These are phyloP conservation scores for Kregervanrija pseudodelftensis DNA, from an alignment of 805 yeast species.

Conservation along the genomic window DNA sequence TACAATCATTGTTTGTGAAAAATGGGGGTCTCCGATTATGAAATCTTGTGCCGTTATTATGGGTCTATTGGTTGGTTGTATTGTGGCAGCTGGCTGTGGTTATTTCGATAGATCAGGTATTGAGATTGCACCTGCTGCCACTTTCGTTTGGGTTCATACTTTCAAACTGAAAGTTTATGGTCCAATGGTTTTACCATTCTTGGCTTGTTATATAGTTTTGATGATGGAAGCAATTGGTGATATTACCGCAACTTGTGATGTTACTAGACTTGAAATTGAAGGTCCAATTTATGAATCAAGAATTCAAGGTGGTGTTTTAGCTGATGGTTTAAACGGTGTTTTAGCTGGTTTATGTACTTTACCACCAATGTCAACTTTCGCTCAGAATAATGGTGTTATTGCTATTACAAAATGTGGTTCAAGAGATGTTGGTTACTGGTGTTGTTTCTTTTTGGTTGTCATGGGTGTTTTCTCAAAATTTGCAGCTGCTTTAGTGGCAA, in stretches of 20 bases:
- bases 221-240: slow-evolving; percentile 96
- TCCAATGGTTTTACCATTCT: slow-evolving; percentile 77
- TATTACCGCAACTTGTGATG: slow-evolving; percentile 90
- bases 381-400: slow-evolving; percentile 93
- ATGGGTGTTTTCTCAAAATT: slow-evolving; percentile 88
- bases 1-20: slow-evolving; percentile 68
- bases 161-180: slow-evolving; percentile 72
- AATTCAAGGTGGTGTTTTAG: slow-evolving; percentile 87
- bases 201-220: slow-evolving; percentile 73
- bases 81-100: slow-evolving; percentile 86
- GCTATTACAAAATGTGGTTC: slow-evolving; percentile 89
- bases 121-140: slow-evolving; percentile 68
- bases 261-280: slow-evolving; percentile 75
- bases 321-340: slow-evolving; percentile 75
- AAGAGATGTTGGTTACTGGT: slow-evolving; percentile 54
- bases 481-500: slow-evolving; percentile 82
- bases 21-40: slow-evolving; percentile 92
- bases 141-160: slow-evolving; percentile 84
- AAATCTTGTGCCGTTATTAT: slow-evolving; percentile 87
- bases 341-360: slow-evolving; percentile 72
- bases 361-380: slow-evolving; percentile 89
- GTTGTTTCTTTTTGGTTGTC: slow-evolving; percentile 58
- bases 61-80: slow-evolving; percentile 82
- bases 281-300: slow-evolving; percentile 78
- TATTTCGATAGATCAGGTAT: slow-evolving; percentile 59